Base-by-base conservation (phyloP, 768 basidiomycete genomes). In the Amanita pseudoporphyria region DNA sequence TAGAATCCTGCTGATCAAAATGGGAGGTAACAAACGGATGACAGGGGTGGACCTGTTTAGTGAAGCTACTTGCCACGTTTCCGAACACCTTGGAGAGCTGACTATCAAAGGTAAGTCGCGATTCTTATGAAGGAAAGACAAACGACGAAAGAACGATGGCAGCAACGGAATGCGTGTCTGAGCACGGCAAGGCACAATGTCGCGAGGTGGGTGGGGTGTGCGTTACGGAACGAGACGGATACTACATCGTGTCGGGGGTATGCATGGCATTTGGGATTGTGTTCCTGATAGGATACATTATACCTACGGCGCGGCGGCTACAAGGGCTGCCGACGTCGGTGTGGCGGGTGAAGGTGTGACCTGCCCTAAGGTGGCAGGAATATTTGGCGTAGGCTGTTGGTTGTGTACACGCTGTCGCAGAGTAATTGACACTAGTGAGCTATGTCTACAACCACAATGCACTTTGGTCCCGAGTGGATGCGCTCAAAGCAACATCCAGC, bases 391-490 rank as follows among this genome's bases (percentile, higher is more conserved):
- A 19, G 18, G 12, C 19, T 16, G 35, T 47, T 26, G 16, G n/a
- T 33, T 48, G 38, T 47, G 35, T 37, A 48, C 46, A 38, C n/a
- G 19, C 28, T 9, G 37, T 40, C 28, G 38, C 47, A 48, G 47
- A 50, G 31, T 50, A 50, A 50, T 50, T 43, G 40, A 31, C n/a
- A n/a, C 26, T 28, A 13, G 10, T 40, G 22, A 37, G 16, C 31
- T 30, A 77, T 77, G 76, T 71, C 76, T 53, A 69, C 73, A 53
- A 70, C 85, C 54, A 82, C 86, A 9, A 85, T 91, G 80, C 88
- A 90, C 64, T 91, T 91, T 72, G 88, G 87, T 60, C 88, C 88
- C 41, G 88, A 91, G 68, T 91, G 88, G 88, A 90, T 91, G 88
- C 81, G 88, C 59, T 77, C 81, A 56, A 89, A 89, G 69, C 78